Base-by-base conservation (phyloP, 768 basidiomycete genomes). In the Podaxis pistillaris region DNA sequence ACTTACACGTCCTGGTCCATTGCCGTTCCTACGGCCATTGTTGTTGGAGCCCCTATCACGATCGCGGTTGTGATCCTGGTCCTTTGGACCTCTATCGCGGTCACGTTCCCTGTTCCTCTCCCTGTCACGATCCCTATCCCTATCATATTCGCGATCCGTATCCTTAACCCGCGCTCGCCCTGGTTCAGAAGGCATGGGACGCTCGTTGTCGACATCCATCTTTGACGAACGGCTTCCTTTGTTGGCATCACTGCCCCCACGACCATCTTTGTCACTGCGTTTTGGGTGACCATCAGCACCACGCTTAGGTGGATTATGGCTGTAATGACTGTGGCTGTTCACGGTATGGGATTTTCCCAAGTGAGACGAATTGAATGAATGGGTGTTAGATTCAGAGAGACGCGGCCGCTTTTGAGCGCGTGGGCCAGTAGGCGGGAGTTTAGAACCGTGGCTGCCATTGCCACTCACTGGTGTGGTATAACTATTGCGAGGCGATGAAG, bases 321-420 rank as follows among this genome's bases (percentile, higher is more conserved):
- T 58, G 60, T 65, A 61, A 22, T 59, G 46, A 26, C 56, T 63
- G 37, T 64, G 52, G 33, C 60, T 56, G 28, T 60, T 51, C 30
- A 53, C n/a, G 41, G 58, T 59, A 28, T 63, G 55, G 30, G 50
- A 37, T 56, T 67, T 64, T 30, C 57, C 47, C 24, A 62, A 52
- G 50, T 68, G 62, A 59, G 67, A 66, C 55, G 55, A 64, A 69
- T 67, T 24, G 65, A 67, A 17, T 7, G 74, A 70, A 28, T 78
- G 73, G 44, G 78, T 67, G 58, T 76, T 77, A 5, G 78, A 40
- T 17, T 90, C 89, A 12, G 89, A 86, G 4, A 92, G 75, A 11
- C 92, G 87, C 15, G 85, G 86, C 69, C 89, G 90, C 79, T 94
- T 94, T 73, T 90, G 80, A 26, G 89, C 88, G 59, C 92, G 84